Percentiles rank a stretch among this genome's conserved stretches.
Evolutionary conservation across 768 basidiomycete genomes (phyloP).

Genomic region (Leccinum uliginosum): DNA sequence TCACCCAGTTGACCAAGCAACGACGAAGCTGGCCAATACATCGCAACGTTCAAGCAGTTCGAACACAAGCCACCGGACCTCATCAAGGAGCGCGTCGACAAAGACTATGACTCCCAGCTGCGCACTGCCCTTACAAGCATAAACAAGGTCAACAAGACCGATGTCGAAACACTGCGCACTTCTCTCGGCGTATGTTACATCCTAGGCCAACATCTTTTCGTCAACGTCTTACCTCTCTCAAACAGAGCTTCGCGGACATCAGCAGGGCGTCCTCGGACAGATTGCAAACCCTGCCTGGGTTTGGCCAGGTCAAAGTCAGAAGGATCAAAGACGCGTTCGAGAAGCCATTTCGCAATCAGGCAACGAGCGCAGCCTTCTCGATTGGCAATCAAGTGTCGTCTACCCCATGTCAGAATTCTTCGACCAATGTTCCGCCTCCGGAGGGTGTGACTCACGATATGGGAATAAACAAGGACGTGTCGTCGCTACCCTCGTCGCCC

Average conservation of each 20-base stretch:
- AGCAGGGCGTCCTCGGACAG: constrained; percentile 67
- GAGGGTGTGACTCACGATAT: constrained; percentile 1
- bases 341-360: constrained; percentile 74
- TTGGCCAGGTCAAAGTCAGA: constrained; percentile 91
- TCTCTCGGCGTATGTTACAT: constrained; percentile 76
- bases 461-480: constrained; percentile 23
- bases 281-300: constrained; percentile 81
- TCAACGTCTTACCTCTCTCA: constrained; percentile 2
- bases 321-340: constrained; percentile 89
- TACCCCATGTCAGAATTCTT: constrained; percentile 1
- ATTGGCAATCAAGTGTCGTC: constrained; percentile 23
- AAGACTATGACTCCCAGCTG: constrained; percentile 78
- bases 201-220: not conserved
- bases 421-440: not conserved
- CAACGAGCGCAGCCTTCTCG: constrained; percentile 44
- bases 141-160: constrained; percentile 95
- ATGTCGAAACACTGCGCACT: constrained; percentile 86
- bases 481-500: not conserved
- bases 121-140: constrained; percentile 83
- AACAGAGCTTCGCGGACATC: constrained; percentile 83
- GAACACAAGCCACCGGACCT: constrained; percentile 91
- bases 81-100: constrained; percentile 93
- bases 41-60: constrained; percentile 87
- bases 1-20: constrained; percentile 40
- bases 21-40: constrained; percentile 91